Conservation (phyloP, 805 yeast genomes). For the Candida coleopterorum region DNA sequence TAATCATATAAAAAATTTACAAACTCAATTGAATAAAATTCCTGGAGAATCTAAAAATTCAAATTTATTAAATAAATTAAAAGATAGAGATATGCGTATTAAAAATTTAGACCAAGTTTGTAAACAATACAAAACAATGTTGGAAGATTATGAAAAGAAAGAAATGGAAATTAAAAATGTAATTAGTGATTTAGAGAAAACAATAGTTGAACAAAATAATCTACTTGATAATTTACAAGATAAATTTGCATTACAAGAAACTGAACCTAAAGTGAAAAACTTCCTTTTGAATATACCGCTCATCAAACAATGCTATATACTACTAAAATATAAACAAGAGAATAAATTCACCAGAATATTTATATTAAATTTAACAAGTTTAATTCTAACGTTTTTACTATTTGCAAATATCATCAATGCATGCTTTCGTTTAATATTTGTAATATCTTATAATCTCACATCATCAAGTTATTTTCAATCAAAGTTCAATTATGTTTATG, state of each 20-base stretch:
- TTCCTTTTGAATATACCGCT: constrained; percentile 24
- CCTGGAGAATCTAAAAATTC: constrained; percentile 1
- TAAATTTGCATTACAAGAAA: constrained; percentile 10
- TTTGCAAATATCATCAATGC: constrained; percentile 13
- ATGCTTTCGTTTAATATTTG: neutral
- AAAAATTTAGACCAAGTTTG: constrained; percentile 13
- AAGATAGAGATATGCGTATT: constrained; percentile 7
- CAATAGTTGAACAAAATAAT: constrained; percentile 18
- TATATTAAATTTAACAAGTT: constrained; percentile 17
- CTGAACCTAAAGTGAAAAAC: constrained; percentile 9
- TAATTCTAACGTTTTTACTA: constrained; percentile 19
- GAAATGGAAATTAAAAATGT: constrained; percentile 11
- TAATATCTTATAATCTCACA: neutral
- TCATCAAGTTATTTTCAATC: neutral
- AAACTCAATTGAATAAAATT: constrained; percentile 6
- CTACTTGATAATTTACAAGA: constrained; percentile 14
- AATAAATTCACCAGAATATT: constrained; percentile 16
- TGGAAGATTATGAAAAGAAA: constrained; percentile 11
- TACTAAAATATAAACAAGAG: constrained; percentile 20
- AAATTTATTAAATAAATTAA: constrained; percentile 3
- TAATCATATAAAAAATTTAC: constrained; percentile 14
- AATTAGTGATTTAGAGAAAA: constrained; percentile 10
- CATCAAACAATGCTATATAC: constrained; percentile 24
- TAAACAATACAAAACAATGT: constrained; percentile 14
- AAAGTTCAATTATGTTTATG: constrained; percentile 8